Conservation (phyloP, 2,329 filamentous ascomycete species). For the Pezicula radicicola region DNA sequence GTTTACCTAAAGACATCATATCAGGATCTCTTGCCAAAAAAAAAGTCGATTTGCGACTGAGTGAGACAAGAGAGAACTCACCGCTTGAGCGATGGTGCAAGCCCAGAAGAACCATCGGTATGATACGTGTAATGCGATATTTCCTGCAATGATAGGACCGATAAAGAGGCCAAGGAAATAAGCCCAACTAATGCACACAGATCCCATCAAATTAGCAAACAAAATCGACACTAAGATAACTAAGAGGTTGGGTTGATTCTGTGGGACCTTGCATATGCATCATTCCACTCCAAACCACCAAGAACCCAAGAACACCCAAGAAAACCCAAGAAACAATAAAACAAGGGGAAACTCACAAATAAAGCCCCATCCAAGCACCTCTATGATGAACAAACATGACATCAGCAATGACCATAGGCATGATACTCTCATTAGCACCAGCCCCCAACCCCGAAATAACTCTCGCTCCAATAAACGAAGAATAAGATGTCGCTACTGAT, state of each 20-base stretch:
- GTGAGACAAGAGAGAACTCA: constrained; percentile 3
- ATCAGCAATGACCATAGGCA: constrained; percentile 32
- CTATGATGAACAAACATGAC: constrained; percentile 8
- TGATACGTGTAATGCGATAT: constrained; percentile 34
- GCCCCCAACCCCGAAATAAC: constrained; percentile 30
- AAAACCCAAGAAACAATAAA: not conserved
- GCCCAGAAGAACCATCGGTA: constrained; percentile 41
- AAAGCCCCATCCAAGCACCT: not conserved
- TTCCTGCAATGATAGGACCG: constrained; percentile 41
- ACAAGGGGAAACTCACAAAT: not conserved
- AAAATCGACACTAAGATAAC: too few species aligned
- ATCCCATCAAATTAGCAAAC: too few species aligned
- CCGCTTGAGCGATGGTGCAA: constrained; percentile 28
- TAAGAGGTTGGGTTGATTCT: not conserved
- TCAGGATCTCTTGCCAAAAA: constrained; percentile 1
- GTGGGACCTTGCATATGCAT: not conserved
- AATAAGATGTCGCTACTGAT: constrained; percentile 26
- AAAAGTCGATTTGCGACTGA: too few species aligned
- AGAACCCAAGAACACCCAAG: too few species aligned
- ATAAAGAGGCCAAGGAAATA: constrained; percentile 40
- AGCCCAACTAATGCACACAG: constrained; percentile 17
- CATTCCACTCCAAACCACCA: too few species aligned
- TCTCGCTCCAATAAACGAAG: constrained; percentile 29
- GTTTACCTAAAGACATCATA: constrained; percentile 34
- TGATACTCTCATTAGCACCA: constrained; percentile 30